Evolutionary conservation across 441 rosid species (phyloP).

Genomic region (Brassica hybrid): DNA sequence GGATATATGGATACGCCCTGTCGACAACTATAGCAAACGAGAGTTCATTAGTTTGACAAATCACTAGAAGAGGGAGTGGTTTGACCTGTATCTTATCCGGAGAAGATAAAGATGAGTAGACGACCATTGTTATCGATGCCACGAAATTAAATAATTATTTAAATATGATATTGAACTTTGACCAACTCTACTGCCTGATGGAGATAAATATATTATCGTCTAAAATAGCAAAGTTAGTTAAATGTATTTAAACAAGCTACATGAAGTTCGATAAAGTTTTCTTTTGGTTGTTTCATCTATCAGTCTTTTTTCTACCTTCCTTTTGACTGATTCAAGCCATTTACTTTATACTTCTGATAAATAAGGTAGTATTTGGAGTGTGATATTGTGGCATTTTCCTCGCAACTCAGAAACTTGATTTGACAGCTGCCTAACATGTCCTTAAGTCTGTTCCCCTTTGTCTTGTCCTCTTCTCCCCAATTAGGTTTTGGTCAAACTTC

Average conservation of each 20-base stretch:
- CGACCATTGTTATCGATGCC: conserved; percentile 5
- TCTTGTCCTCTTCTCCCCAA: conserved; percentile 16
- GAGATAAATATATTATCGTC: conserved; percentile 1
- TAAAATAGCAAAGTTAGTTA: conserved; percentile 9
- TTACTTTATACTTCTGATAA: background rate
- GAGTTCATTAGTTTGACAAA: background rate
- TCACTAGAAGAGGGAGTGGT: conserved; percentile 5
- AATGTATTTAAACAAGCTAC: background rate
- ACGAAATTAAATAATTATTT: background rate
- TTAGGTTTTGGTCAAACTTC: conserved; percentile 26
- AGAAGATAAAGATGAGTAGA: conserved; percentile 22
- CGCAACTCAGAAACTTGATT: conserved; percentile 22
- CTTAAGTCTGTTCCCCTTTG: conserved; percentile 5
- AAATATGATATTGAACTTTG: conserved; percentile 19
- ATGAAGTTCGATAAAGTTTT: conserved; percentile 11
- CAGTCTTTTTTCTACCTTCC: background rate
- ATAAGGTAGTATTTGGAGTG: background rate
- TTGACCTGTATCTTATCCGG: conserved; percentile 22
- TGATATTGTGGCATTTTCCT: conserved; percentile 29
- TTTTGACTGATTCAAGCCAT: conserved; percentile 19
- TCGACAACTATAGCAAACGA: conserved; percentile 1
- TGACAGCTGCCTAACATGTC: conserved; percentile 41
- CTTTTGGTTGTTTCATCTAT: background rate
- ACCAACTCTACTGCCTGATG: conserved; percentile 19
- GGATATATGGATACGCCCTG: background rate